phyloP scores from a whole-genome alignment of 345 rosid species.

The Garcia nutans region DNA sequence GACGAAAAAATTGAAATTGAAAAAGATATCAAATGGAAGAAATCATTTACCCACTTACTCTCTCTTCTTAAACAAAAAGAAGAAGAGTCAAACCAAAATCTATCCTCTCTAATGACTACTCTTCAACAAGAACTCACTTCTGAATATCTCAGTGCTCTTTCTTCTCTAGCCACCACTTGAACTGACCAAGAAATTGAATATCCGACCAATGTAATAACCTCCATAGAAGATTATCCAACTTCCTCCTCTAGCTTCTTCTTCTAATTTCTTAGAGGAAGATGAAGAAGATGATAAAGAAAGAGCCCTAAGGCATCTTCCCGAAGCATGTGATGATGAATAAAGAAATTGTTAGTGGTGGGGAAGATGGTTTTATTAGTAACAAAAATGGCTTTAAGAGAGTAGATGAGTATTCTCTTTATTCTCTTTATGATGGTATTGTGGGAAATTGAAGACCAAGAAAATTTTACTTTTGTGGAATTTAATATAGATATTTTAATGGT shows the following conservation, averaged over 20 bases:
- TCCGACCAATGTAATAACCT: not conserved
- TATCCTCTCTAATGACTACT: constrained; percentile 51
- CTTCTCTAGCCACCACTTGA: not conserved
- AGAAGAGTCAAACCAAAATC: constrained; percentile 43
- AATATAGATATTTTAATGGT: too few species aligned
- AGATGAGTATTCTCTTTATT: not conserved
- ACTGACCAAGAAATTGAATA: constrained; percentile 20
- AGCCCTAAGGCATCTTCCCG: constrained; percentile 68
- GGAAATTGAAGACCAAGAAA: too few species aligned
- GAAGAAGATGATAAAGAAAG: constrained; percentile 45
- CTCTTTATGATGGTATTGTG: too few species aligned
- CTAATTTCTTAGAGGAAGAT: constrained; percentile 9
- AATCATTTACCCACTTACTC: constrained; percentile 41
- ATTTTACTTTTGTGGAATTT: too few species aligned
- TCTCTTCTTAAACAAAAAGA: constrained; percentile 52
- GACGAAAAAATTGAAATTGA: constrained; percentile 37
- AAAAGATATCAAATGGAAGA: constrained; percentile 48
- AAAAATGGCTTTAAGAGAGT: not conserved
- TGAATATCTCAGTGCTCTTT: constrained; percentile 3
- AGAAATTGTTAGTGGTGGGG: constrained; percentile 17
- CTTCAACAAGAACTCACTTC: constrained; percentile 51
- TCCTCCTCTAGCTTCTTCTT: constrained; percentile 23
- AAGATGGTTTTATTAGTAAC: constrained; percentile 2
- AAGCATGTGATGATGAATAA: constrained; percentile 79
- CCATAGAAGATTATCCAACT: constrained; percentile 24